These are phyloP conservation scores for Syzygium jambos DNA, from an alignment of 345 rosid genomes.

Conservation along the genomic window DNA sequence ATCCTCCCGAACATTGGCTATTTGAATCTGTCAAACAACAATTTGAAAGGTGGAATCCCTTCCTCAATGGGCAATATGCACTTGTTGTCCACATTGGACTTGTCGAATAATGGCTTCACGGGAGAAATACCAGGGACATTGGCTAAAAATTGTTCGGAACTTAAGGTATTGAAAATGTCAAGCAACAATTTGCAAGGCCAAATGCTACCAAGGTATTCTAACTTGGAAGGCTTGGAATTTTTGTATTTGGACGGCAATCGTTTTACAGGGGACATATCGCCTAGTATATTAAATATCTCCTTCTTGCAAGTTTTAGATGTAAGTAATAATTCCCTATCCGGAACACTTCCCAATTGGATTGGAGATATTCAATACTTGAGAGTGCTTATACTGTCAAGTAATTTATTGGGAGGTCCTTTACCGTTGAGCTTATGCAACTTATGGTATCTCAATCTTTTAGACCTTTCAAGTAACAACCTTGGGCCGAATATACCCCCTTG, in stretches of 20 bases:
- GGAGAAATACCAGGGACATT: too few relatives aligned
- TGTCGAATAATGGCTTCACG: too few relatives aligned
- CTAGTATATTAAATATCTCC: background rate
- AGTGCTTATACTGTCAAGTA: background rate
- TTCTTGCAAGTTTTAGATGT: background rate
- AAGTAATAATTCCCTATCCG: slow-evolving; percentile 4
- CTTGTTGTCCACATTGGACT: too few relatives aligned
- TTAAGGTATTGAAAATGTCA: accelerated
- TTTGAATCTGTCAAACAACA: too few relatives aligned
- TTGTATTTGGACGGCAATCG: background rate
- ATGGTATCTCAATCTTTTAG: background rate
- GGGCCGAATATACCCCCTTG: background rate
- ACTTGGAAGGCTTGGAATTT: accelerated
- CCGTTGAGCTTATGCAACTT: background rate
- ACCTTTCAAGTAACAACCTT: slow-evolving; percentile 7
- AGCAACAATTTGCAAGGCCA: background rate
- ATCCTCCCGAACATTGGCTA: too few relatives aligned
- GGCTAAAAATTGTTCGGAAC: too few relatives aligned
- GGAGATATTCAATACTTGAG: background rate
- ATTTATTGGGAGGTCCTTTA: background rate
- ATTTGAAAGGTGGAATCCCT: too few relatives aligned
- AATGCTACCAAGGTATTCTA: background rate
- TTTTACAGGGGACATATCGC: background rate
- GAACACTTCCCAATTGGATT: slow-evolving; percentile 15
- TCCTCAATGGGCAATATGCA: too few relatives aligned